phyloP scores from a whole-genome alignment of 2,329 filamentous ascomycete genomes.

The Rutstroemia sp. region DNA sequence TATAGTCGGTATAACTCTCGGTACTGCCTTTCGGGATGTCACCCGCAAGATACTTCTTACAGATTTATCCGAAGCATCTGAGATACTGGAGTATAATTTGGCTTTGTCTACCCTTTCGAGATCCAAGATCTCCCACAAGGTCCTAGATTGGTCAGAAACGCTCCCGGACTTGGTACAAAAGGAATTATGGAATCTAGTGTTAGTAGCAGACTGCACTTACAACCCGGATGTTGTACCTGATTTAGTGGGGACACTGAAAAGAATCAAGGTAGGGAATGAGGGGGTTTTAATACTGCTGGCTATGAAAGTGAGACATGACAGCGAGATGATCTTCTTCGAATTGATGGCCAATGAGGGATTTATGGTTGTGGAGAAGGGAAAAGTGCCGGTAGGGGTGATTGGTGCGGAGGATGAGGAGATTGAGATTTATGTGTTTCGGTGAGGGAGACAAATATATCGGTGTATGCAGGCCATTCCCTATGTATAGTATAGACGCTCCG shows the following conservation, averaged over 20 bases:
- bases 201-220: conserved; percentile 68
- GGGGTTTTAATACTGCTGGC: conserved; percentile 43
- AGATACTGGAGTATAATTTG: conserved; percentile 49
- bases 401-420: conserved; percentile 24
- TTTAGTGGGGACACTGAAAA: conserved; percentile 49
- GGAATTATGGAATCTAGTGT: conserved; percentile 46
- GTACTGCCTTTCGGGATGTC: conserved; percentile 25
- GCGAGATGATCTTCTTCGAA: conserved; percentile 59
- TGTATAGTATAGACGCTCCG: too few relatives aligned
- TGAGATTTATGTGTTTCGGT: conserved; percentile 25
- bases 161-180: conserved; percentile 30
- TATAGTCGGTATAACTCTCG: conserved; percentile 58
- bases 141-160: conserved; percentile 57
- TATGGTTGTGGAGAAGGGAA: conserved; percentile 14
- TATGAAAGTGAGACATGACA: conserved; percentile 60
- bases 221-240: conserved; percentile 60
- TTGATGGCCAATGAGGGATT: conserved; percentile 39
- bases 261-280: conserved; percentile 11
- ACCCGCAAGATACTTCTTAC: conserved; percentile 47
- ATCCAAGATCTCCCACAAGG: conserved; percentile 35
- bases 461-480: too few relatives aligned
- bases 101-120: background rate
- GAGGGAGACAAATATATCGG: background rate
- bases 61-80: conserved; percentile 56
- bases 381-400: conserved; percentile 18